phyloP scores from a whole-genome alignment of 2,329 filamentous ascomycete genomes.

The Fusarium sp. region DNA sequence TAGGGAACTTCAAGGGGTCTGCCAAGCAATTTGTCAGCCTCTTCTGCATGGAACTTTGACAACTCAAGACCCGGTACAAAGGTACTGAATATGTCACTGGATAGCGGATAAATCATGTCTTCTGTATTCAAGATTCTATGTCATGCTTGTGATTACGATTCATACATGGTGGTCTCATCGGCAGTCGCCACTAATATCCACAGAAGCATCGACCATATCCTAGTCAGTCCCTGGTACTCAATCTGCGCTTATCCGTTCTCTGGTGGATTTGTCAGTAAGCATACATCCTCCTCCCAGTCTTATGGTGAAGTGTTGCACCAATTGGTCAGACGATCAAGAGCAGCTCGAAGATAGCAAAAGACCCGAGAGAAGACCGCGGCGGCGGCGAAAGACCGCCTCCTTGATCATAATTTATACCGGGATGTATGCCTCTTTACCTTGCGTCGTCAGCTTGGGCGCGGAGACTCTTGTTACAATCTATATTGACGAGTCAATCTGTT shows the following conservation, averaged over 20 bases:
- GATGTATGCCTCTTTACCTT: neutral
- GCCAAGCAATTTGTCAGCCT: constrained; percentile 30
- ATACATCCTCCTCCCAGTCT: neutral
- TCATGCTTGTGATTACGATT: neutral
- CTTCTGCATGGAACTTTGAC: neutral
- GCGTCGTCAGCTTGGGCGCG: neutral
- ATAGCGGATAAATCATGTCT: too few relatives aligned
- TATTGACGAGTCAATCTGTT: rapidly evolving
- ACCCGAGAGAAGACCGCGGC: neutral
- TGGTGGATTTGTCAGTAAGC: neutral
- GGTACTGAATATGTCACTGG: neutral
- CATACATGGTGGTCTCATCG: too few relatives aligned
- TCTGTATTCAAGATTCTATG: neutral
- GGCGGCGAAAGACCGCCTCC: too few relatives aligned
- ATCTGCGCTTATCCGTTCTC: neutral
- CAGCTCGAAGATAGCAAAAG: neutral
- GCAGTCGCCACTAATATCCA: neutral
- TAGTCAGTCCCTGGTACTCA: neutral
- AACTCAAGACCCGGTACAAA: neutral
- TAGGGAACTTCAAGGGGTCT: neutral
- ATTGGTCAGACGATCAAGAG: neutral
- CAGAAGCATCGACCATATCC: neutral
- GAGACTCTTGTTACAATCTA: neutral
- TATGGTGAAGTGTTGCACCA: neutral
- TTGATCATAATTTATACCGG: neutral